Base-by-base conservation (phyloP, 306 rosid species). In the Gastrolobium villosum region DNA sequence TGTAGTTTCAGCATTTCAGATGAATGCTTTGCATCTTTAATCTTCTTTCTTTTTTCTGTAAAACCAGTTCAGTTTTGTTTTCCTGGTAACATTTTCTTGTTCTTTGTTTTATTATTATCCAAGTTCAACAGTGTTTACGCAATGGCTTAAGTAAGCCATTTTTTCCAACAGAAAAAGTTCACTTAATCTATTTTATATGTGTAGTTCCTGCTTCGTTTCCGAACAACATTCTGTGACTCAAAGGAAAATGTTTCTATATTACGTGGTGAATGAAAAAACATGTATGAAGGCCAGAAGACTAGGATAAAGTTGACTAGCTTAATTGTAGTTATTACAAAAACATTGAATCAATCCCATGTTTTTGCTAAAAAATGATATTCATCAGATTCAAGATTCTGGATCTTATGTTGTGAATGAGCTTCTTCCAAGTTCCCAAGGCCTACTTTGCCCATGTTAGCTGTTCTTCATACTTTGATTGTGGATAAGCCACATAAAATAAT, bases 401-500 rank as follows among this genome's bases (percentile, higher is more conserved):
- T 36, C n/a, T 54, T 63, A 36, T 79, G 50, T 43, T 75, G 71
- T 80, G 37, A 20, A 20, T 20, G 26, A 56, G n/a, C 72, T 54
- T 82, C 31, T 60, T 28, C 59, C 35, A 75, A 48, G 45, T 46
- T 56, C 68, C 8, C 7, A 10, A 36, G 75, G 60, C 34, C 13
- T 32, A 45, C 54, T 8, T 56, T 72, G 20, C 60, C 59, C 46
- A 35, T 32, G 20, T 69, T 8, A 43, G 30, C 31, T 56, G 41
- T 31, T 82, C 39, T 74, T 62, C 65, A 13, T 67, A 52, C 65
- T 50, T 46, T 54, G 56, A 35, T 53, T 28, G 82, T n/a, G 11
- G 31, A 61, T 76, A 39, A 59, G 43, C 65, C 40, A 81, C 77
- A 26, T 5, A 60, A 64, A 49, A 70, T 56, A 75, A 67, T 54